These are phyloP conservation scores for Barnettozyma sucrosica DNA, from an alignment of 805 yeast species.

Conservation along the genomic window DNA sequence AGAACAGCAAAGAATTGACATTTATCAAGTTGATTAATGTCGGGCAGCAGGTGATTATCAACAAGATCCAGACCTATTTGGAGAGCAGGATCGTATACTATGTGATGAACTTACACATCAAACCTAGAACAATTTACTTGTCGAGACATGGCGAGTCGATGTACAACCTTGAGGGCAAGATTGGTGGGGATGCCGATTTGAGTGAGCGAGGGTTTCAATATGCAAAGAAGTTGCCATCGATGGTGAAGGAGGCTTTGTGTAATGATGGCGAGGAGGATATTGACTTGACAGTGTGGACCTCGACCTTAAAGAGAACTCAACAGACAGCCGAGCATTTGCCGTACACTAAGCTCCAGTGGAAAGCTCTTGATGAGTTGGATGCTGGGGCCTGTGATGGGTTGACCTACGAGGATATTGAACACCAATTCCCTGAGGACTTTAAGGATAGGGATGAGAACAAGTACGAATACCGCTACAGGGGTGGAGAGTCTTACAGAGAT, in stretches of 20 bases:
- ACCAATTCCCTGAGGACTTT: conserved; percentile 86
- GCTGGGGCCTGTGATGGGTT: conserved; percentile 98
- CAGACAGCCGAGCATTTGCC: conserved; percentile 84
- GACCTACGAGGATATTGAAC: conserved; percentile 90
- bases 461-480: conserved; percentile 91
- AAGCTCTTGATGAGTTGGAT: conserved; percentile 93
- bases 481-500: conserved; percentile 96
- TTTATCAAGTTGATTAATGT: conserved; percentile 86
- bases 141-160: conserved; percentile 95
- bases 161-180: conserved; percentile 87
- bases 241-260: conserved; percentile 45
- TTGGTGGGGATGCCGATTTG: conserved; percentile 90
- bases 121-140: conserved; percentile 88
- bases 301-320: conserved; percentile 85
- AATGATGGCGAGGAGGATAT: conserved; percentile 48
- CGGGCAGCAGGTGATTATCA: conserved; percentile 81
- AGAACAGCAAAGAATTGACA: conserved; percentile 48
- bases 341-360: conserved; percentile 85
- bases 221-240: conserved; percentile 71
- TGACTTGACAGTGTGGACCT: conserved; percentile 89
- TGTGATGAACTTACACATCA: conserved; percentile 91
- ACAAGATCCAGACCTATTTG: conserved; percentile 79
- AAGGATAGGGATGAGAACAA: conserved; percentile 93
- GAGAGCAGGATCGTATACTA: conserved; percentile 92
- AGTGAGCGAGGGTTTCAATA: conserved; percentile 81